Percentiles rank a stretch among this genome's conserved stretches.
Evolutionary conservation across 164 flowering plant species (phyloP).

Genomic region (Brasenia schreberi): DNA sequence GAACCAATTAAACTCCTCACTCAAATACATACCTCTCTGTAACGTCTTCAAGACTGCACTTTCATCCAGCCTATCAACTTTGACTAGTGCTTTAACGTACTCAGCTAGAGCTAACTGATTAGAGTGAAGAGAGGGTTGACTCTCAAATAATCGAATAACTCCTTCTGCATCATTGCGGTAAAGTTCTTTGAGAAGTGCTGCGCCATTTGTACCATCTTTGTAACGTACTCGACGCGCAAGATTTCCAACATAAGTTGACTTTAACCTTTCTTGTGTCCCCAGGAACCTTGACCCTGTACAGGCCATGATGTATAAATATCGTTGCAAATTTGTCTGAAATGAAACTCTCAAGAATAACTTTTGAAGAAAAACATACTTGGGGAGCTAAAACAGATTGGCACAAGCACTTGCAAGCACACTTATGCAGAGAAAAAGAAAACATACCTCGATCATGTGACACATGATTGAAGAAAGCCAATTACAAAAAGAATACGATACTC

Average conservation of each 20-base stretch:
- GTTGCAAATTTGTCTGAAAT: no score
- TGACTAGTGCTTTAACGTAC: conserved; percentile 87
- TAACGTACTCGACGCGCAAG: conserved; percentile 70
- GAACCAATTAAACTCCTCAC: background rate
- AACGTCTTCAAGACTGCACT: conserved; percentile 75
- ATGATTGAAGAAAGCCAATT: no score
- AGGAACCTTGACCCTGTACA: background rate
- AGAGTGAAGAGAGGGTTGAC: conserved; percentile 62
- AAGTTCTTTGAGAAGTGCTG: conserved; percentile 57
- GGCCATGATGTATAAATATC: background rate
- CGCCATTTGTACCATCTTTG: conserved; percentile 45
- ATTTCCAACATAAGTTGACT: conserved; percentile 67
- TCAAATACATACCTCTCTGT: conserved; percentile 56
- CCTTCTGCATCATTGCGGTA: conserved; percentile 73
- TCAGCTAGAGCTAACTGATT: conserved; percentile 80
- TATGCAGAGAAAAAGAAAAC: no score
- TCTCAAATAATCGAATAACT: conserved; percentile 82
- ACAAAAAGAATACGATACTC: no score
- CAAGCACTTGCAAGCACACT: no score
- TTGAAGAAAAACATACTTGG: no score
- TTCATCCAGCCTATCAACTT: conserved; percentile 73
- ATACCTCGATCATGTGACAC: no score
- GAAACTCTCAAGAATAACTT: no score
- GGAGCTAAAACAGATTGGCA: no score
- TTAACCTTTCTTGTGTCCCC: conserved; percentile 33